Evolutionary conservation across 2,329 filamentous ascomycete species (phyloP).

Genomic region (Cladophialophora chaetospira): DNA sequence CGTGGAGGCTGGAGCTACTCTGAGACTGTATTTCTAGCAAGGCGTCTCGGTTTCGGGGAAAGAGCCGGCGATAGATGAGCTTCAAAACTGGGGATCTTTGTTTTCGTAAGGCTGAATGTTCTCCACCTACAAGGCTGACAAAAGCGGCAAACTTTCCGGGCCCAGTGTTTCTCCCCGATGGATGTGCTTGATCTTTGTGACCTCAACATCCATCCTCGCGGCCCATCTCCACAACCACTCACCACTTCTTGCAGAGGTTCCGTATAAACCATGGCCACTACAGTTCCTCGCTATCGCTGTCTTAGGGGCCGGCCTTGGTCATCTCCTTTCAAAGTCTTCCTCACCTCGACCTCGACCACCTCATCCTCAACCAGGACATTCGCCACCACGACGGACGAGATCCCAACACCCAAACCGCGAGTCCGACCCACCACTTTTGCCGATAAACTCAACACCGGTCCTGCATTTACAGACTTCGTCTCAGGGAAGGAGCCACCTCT

Average conservation of each 20-base stretch:
- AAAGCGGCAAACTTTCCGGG: neutral
- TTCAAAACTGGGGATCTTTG: no score
- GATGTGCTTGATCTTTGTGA: neutral
- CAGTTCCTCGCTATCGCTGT: slow-evolving; percentile 28
- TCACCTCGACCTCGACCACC: slow-evolving; percentile 16
- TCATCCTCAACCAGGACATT: slow-evolving; percentile 38
- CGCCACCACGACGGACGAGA: slow-evolving; percentile 47
- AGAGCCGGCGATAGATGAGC: neutral
- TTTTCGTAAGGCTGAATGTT: neutral
- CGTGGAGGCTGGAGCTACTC: neutral
- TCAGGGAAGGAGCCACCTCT: slow-evolving; percentile 46
- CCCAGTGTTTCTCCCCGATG: neutral
- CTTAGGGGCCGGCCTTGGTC: slow-evolving; percentile 30
- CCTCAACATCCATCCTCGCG: slow-evolving; percentile 9
- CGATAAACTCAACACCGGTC: slow-evolving; percentile 65
- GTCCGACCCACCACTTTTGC: slow-evolving; percentile 58
- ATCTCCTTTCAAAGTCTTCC: slow-evolving; percentile 33
- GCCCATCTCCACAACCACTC: slow-evolving; percentile 1
- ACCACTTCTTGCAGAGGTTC: neutral
- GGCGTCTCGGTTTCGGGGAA: neutral
- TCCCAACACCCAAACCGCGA: slow-evolving; percentile 38
- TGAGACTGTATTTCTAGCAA: neutral
- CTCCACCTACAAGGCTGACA: neutral
- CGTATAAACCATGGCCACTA: slow-evolving; percentile 23
- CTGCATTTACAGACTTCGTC: slow-evolving; percentile 66